Evolutionary conservation across 768 basidiomycete species (phyloP).

Genomic region (Suillus sp.): DNA sequence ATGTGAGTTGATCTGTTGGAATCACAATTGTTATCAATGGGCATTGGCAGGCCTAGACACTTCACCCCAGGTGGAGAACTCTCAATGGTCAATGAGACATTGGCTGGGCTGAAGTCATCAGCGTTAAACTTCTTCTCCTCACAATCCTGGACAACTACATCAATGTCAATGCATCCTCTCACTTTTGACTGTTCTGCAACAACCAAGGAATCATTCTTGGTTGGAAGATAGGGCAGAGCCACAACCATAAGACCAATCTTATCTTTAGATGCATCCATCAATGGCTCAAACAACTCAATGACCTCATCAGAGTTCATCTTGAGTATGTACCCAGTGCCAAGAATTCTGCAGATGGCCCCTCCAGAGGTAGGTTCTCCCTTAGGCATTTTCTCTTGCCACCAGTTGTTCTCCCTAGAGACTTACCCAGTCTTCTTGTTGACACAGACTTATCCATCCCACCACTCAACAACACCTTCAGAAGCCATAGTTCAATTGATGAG

Average conservation of each 20-base stretch:
- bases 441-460: conserved; percentile 11
- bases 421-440: conserved; percentile 15
- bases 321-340: background rate
- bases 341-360: conserved; percentile 14
- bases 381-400: conserved; percentile 15
- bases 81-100: conserved; percentile 37
- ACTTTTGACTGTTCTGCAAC: no score
- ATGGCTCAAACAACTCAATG: background rate
- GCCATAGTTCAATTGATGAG: no score
- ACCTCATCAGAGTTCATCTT: background rate
- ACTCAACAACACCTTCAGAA: background rate
- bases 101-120: conserved; percentile 41
- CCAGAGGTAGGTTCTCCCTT: conserved; percentile 10
- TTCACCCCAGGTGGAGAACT: conserved; percentile 33
- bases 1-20: conserved; percentile 38
- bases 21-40: conserved; percentile 31
- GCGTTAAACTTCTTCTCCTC: conserved; percentile 14
- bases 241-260: background rate
- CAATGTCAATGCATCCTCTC: no score
- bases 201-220: no score
- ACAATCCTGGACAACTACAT: conserved; percentile 5
- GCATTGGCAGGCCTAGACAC: conserved; percentile 31
- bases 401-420: conserved; percentile 26
- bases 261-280: conserved; percentile 15
- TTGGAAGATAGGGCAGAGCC: no score